These are phyloP conservation scores for Colletotrichum sp. DNA, from an alignment of 2,329 filamentous ascomycete species.

Conservation along the genomic window DNA sequence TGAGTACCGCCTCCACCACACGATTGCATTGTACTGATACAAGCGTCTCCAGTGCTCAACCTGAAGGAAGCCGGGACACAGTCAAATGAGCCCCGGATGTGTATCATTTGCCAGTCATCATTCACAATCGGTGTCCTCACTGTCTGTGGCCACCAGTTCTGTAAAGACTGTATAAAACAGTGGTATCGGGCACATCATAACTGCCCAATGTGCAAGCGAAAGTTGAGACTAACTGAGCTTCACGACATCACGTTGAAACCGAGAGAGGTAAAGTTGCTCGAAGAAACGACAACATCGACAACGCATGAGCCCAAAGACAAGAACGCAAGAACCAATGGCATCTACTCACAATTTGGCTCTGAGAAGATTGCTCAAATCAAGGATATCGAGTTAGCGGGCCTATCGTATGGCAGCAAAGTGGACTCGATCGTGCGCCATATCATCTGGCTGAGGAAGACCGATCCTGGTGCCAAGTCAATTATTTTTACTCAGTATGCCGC, in stretches of 20 bases:
- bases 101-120: slow-evolving; percentile 81
- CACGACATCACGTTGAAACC: slow-evolving; percentile 88
- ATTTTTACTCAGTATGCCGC: slow-evolving; percentile 79
- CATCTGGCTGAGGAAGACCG: slow-evolving; percentile 81
- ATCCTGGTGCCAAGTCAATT: slow-evolving; percentile 88
- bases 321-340: slow-evolving; percentile 46
- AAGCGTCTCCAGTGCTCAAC: slow-evolving; percentile 48
- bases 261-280: slow-evolving; percentile 71
- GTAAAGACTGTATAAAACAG: slow-evolving; percentile 80
- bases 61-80: slow-evolving; percentile 64
- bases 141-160: slow-evolving; percentile 90
- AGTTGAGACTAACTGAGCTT: slow-evolving; percentile 69
- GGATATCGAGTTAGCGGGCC: slow-evolving; percentile 73
- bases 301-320: not conserved
- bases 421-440: slow-evolving; percentile 84
- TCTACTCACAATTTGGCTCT: slow-evolving; percentile 80
- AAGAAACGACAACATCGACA: slow-evolving; percentile 24
- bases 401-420: slow-evolving; percentile 88
- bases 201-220: slow-evolving; percentile 85
- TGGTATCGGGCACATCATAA: slow-evolving; percentile 80
- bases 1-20: slow-evolving; percentile 36
- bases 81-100: slow-evolving; percentile 70
- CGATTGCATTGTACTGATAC: not conserved
- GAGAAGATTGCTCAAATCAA: slow-evolving; percentile 81
- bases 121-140: slow-evolving; percentile 86